Base-by-base conservation (phyloP, 305 asterid genomes). In the Nicotiana rustica region DNA sequence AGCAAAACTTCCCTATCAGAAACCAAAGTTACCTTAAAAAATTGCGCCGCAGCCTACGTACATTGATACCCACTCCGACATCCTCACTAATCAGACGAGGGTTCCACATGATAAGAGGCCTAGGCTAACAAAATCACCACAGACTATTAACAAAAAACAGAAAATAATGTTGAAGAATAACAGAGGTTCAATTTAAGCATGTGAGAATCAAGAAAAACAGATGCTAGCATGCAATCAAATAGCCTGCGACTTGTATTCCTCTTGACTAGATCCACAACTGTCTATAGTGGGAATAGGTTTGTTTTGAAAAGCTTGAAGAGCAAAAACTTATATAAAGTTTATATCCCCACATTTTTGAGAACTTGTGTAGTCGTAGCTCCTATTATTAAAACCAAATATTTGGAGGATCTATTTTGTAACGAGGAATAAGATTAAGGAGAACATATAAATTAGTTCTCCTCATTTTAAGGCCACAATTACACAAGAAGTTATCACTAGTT, bases 71-170 rank as follows among this genome's bases (percentile, higher is more conserved):
- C 35, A 95, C 96, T 86, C 99, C 99, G 60, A 95, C 99, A 81
- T 94, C 99, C 88, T 93, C 97, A 83, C 99, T 95, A 77, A 95
- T 66, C 87, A 95, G 97, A 86, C 95, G 95, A 2, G 99, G 99
- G 84, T 95, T 95, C 99, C 99, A 95, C 99, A 95, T 95, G 93
- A 95, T 89, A 85, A 95, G 98, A 87, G 99, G 97, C 92, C 97
- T 95, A 90, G 98, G 98, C 99, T 95, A 92, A 88, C 86, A 89
- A 83, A 81, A 83, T 60, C 81, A 84, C 76, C 82, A 73, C 75
- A 88, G 82, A 89, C 81, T 67, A 77, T 79, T 76, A 77, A 85
- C 85, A 79, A 78, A 52, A 77, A 52, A 35, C 12, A 69, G 41
- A 67, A 44, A 35, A 35, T 44, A 33, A 35, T 14, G 49, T 35